Evolutionary conservation across 371 early-diverging fungal species (phyloP), one percentile per base, ranked within the genome.

Genomic region (Homolaphlyctis polyrhiza): DNA sequence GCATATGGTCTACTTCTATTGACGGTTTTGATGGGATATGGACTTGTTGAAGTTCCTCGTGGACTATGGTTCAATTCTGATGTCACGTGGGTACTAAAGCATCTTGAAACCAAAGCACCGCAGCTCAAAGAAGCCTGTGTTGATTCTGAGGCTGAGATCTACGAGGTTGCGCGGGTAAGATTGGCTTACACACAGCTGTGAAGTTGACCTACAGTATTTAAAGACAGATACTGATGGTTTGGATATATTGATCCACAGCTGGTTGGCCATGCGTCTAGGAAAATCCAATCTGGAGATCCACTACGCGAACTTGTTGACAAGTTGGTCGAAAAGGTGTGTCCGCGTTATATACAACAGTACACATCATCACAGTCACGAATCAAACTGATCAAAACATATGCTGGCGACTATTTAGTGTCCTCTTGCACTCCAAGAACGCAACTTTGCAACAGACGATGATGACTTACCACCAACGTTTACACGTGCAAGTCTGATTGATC

Each of bases 1-100:
- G 92, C 91, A 61, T 95, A 92, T 90, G 97, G 97, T 57, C 75
- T 96, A 35, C 75, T 93, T 18, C 82, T 94, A 23, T 87, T 90
- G 13, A 88, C 93, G 52, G 73, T 91, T 1, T 88, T 95, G 71
- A 87, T 96, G 87, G 94, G 95, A 1, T 90, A 93, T 74, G 97
- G 97, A 2, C 77, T 95, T 51, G 94, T 96, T 0, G 87, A 90
- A 27, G 80, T 94, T 21, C 97, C 97, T 33, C 81, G 96, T 39
- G 75, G 80, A 58, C 72, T 95, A 43, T 96, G 95, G 95, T 85
- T 82, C 65, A 73, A 88, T 18, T 84, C 78, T 0, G 60, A 85
- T 68, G 75, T 81, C 25, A 72, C 66, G 27, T 81, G 84, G 27
- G 83, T 82, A 33, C 76, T 94, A 35, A 64, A 76, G n/a, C 80